Conservation (phyloP, 2,329 filamentous ascomycete species). For the Verticillium nonalfalfae region DNA sequence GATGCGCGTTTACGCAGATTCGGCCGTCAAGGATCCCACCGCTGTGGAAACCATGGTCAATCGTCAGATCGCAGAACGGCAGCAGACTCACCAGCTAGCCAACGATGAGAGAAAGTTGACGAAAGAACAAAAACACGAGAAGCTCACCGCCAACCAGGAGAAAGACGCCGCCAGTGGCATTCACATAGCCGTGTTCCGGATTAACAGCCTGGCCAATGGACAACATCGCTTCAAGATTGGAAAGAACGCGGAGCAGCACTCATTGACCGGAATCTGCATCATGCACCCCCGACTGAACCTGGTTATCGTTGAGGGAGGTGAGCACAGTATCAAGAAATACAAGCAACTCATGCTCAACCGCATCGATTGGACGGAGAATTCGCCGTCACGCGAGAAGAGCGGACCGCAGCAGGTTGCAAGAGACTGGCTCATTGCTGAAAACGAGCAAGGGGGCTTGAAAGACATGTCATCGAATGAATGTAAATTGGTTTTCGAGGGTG, state of each 20-base stretch:
- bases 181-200: constrained; percentile 79
- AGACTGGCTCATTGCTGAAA: constrained; percentile 73
- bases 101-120: constrained; percentile 86
- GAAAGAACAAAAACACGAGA: constrained; percentile 81
- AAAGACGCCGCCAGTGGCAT: constrained; percentile 85
- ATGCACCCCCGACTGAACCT: constrained; percentile 86
- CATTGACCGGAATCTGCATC: constrained; percentile 83
- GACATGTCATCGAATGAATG: constrained; percentile 81
- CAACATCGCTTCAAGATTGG: constrained; percentile 91
- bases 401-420: constrained; percentile 57
- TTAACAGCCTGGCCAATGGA: constrained; percentile 83
- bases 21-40: constrained; percentile 85
- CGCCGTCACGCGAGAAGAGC: constrained; percentile 56
- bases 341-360: constrained; percentile 91
- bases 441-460: constrained; percentile 71
- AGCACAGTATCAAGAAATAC: constrained; percentile 76
- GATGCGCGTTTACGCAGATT: constrained; percentile 69
- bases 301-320: constrained; percentile 86
- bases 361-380: constrained; percentile 92
- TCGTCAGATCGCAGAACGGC: constrained; percentile 82
- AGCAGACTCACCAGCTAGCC: constrained; percentile 65
- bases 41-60: constrained; percentile 94
- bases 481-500: constrained; percentile 82
- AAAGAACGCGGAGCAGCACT: constrained; percentile 85
- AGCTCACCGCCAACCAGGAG: constrained; percentile 75